Evolutionary conservation across 2,329 filamentous ascomycete species (phyloP), one percentile per base, ranked within the genome.

Genomic region (Claviceps digitariae): DNA sequence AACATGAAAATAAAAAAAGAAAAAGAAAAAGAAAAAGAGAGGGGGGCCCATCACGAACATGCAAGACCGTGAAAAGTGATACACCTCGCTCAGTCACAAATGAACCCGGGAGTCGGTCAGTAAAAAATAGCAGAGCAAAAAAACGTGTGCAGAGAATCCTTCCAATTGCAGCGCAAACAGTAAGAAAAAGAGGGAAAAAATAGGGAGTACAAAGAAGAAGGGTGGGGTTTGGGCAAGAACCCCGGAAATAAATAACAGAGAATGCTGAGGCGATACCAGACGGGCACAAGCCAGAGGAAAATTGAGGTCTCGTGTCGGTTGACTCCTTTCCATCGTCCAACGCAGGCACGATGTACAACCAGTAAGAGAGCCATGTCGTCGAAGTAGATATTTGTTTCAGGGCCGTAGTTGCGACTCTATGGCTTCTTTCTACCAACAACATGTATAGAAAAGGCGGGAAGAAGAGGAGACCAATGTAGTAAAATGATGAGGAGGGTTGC

Each of bases 291-390:
- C 54, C 46, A 57, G 56, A 57, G 54, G 61, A 63, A 63, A 61
- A 54, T 34, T 7, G 59, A 68, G 66, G 65, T 66, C 68, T 69
- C 66, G 63, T 63, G 62, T 64, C 61, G 62, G 62, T 60, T 58
- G 60, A 59, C 56, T 59, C 54, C 62, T 53, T 60, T 56, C 51
- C 52, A 55, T 57, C 58, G 58, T 59, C 57, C 57, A 56, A 60
- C 56, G 57, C 58, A 59, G 56, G 61, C 57, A 57, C 12, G 25
- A 15, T 55, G 57, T 53, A 55, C 51, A 50, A 25, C 55, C 57
- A 51, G 53, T 60, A 34, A 57, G 57, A 58, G n/a, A 59, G 54
- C 54, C 55, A 55, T 57, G 56, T 57, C 56, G 57, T 55, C 57
- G 51, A 46, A 44, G 21, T 44, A 31, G 20, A 34, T 50, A 17